phyloP scores from a whole-genome alignment of 2,329 filamentous ascomycete genomes.

The Ploettnerulaceae sp. region DNA sequence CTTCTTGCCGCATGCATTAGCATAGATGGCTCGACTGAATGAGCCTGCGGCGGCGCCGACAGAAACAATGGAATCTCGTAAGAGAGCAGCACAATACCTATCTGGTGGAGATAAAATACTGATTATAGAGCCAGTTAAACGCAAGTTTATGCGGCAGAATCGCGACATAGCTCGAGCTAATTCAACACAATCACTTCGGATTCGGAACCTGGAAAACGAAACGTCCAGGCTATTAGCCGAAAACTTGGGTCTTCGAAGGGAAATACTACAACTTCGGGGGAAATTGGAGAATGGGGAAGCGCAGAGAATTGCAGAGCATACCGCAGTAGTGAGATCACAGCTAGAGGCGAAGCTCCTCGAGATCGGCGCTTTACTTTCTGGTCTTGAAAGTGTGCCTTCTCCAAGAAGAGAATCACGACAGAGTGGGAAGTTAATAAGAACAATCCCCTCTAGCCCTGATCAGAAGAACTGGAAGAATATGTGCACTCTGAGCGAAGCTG shows the following conservation, averaged over 20 bases:
- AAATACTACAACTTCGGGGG: conserved; percentile 64
- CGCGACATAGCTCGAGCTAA: conserved; percentile 77
- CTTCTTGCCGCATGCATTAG: conserved; percentile 27
- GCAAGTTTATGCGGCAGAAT: conserved; percentile 77
- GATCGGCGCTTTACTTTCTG: conserved; percentile 61
- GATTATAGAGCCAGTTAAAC: conserved; percentile 55
- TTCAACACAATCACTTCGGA: conserved; percentile 70
- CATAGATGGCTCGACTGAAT: conserved; percentile 72
- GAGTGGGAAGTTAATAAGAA: conserved; percentile 30
- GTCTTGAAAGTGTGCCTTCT: conserved; percentile 58
- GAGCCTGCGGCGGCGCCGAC: conserved; percentile 61
- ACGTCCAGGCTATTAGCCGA: conserved; percentile 71
- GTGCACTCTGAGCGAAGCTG: conserved; percentile 34
- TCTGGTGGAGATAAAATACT: not conserved
- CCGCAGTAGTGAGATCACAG: conserved; percentile 63
- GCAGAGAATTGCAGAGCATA: conserved; percentile 58
- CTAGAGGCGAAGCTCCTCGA: conserved; percentile 69
- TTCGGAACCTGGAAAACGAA: conserved; percentile 72
- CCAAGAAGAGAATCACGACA: conserved; percentile 43
- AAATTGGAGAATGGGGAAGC: conserved; percentile 58
- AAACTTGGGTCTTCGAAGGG: conserved; percentile 67
- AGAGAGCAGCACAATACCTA: conserved; percentile 33
- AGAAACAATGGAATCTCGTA: conserved; percentile 68
- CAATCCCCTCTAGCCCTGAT: conserved; percentile 45
- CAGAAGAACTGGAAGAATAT: conserved; percentile 50